Base-by-base conservation (phyloP, 768 basidiomycete species). In the Pisolithus albus region DNA sequence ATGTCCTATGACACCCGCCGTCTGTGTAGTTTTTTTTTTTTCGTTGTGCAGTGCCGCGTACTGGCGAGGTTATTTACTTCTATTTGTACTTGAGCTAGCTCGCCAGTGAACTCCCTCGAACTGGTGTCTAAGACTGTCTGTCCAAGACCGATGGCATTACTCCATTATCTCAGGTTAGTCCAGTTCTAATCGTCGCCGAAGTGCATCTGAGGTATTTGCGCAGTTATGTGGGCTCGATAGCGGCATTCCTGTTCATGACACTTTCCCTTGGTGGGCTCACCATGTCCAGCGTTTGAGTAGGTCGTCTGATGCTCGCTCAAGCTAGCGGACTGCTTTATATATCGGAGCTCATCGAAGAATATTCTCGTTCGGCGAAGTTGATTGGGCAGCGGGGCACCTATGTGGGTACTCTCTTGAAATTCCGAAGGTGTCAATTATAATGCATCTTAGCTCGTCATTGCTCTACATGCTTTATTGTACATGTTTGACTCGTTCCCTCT, bases 281-380 rank as follows among this genome's bases (percentile, higher is more conserved):
- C 45, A 13, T 50, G 26, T 32, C 41, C 46, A 30, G 43, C 43
- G 32, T 3, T 19, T 38, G 21, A 21, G 45, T n/a, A 26, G 41
- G 51, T 19, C 13, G 38, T 40, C 57, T 56, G 39, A 61, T 52
- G 2, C 28, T 44, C 21, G 4, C 13, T 53, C 11, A 64, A 95
- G 95, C 95, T 46, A 94, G 90, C 69, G 95, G 94, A 7, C 74
- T 98, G 42, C 72, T 98, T 50, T 97, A 95, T 76, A 72, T 95
- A 30, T 93, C 94, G 2, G 95, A 98, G 65, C 67, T 97, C 30
- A 97, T 98, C 55, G 95, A 98, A 67, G 95, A 98, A 64, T 86
- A 95, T 65, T 84, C 92, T 11, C 80, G 80, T 43, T 62, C 79
- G 51, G 88, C 96, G 11, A 99, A 97, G 71, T 58, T 70, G 1